Evolutionary conservation across 23 red algal species (phyloP).

Genomic region (Gracilaria gracilis): DNA sequence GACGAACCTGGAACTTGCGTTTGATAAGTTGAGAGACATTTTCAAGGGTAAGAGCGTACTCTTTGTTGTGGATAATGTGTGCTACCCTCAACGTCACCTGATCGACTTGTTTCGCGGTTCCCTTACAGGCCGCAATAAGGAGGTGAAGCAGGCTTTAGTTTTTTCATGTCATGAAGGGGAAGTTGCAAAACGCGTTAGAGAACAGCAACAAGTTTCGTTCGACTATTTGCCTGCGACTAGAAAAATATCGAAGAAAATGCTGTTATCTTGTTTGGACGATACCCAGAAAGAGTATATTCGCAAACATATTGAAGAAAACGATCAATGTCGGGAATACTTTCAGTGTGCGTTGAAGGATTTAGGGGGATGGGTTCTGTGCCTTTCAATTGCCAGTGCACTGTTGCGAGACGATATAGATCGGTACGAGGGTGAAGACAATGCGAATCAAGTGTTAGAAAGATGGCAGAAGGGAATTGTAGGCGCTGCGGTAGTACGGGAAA

Average conservation of each 20-base stretch:
- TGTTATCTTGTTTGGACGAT: neutral
- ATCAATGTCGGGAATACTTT: neutral
- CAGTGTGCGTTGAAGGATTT: neutral
- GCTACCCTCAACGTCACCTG: neutral
- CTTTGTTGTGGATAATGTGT: neutral
- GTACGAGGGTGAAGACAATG: neutral
- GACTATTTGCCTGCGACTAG: neutral
- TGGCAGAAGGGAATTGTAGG: neutral
- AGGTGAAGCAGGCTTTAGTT: neutral
- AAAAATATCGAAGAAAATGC: neutral
- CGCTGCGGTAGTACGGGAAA: neutral
- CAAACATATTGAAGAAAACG: neutral
- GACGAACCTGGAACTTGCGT: neutral
- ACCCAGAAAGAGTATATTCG: neutral
- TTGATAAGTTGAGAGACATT: neutral
- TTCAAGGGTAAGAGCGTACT: neutral
- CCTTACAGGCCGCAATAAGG: neutral
- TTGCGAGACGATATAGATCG: neutral
- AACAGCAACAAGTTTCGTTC: neutral
- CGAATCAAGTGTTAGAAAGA: neutral
- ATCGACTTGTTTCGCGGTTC: no score
- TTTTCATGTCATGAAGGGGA: neutral
- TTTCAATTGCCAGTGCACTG: neutral
- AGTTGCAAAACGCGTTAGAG: neutral
- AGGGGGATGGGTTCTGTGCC: conserved; percentile 1